These are phyloP conservation scores for Podila epicladia DNA, from an alignment of 192 early-diverging fungal species.

Conservation along the genomic window DNA sequence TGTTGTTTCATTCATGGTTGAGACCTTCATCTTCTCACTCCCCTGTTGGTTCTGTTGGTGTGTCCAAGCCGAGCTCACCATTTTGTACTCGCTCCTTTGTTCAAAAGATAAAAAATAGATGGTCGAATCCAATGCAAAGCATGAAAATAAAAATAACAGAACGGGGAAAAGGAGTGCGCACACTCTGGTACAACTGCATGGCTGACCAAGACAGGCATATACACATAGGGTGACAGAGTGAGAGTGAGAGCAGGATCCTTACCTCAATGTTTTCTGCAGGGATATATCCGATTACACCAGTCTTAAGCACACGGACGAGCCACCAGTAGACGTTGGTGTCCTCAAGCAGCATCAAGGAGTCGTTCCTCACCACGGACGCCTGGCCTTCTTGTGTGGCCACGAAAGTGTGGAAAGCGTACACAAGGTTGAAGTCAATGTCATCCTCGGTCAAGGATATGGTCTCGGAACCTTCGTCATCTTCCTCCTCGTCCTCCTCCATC, in stretches of 20 bases:
- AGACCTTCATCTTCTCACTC: too few species aligned
- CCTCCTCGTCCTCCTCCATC: constrained; percentile 39
- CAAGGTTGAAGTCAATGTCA: constrained; percentile 78
- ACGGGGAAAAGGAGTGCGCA: too few species aligned
- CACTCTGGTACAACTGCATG: too few species aligned
- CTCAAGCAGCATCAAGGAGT: constrained; percentile 81
- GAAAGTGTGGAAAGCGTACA: constrained; percentile 90
- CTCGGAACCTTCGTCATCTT: constrained; percentile 56
- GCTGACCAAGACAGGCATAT: too few species aligned
- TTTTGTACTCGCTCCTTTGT: too few species aligned
- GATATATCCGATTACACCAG: constrained; percentile 81
- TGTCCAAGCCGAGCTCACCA: too few species aligned
- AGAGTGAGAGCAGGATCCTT: constrained; percentile 2
- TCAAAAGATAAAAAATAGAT: too few species aligned
- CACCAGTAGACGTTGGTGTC: constrained; percentile 92
- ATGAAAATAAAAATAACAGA: too few species aligned
- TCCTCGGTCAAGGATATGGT: constrained; percentile 60
- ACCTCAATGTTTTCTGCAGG: constrained; percentile 91
- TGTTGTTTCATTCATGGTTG: too few species aligned
- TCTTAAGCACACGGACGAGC: constrained; percentile 75
- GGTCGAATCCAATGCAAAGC: too few species aligned
- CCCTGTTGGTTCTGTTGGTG: too few species aligned
- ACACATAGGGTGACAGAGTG: too few species aligned
- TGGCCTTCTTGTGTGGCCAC: constrained; percentile 89
- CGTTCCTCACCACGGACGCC: constrained; percentile 81